phyloP scores from a whole-genome alignment of 2,329 filamentous ascomycete species.

The Fusarium subtropicale region DNA sequence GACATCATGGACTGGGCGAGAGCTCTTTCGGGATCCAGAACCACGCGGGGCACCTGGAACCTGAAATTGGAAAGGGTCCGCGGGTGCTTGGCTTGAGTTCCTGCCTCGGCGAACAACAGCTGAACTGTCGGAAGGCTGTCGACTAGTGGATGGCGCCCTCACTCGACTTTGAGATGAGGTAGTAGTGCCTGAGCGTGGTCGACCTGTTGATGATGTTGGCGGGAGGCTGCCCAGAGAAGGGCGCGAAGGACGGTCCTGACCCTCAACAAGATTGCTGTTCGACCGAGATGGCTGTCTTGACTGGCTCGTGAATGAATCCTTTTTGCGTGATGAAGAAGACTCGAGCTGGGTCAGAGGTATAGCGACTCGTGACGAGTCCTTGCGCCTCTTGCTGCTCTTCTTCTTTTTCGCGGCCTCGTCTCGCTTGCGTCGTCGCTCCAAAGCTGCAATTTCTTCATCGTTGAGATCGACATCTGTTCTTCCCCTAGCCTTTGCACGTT shows the following conservation, averaged over 20 bases:
- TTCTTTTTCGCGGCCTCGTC: constrained; percentile 55
- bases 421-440: constrained; percentile 75
- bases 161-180: constrained; percentile 52
- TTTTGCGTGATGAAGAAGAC: constrained; percentile 55
- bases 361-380: constrained; percentile 60
- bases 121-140: constrained; percentile 60
- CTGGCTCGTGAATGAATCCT: constrained; percentile 50
- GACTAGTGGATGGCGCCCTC: constrained; percentile 50
- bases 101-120: constrained; percentile 51
- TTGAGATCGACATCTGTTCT: constrained; percentile 83
- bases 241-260: constrained; percentile 52
- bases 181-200: constrained; percentile 56
- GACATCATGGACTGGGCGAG: constrained; percentile 48
- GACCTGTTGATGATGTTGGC: constrained; percentile 57
- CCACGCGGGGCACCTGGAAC: constrained; percentile 54
- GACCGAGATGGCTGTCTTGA: constrained; percentile 55
- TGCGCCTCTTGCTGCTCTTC: constrained; percentile 54
- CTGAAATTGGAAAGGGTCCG: constrained; percentile 67
- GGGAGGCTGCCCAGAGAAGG: constrained; percentile 66
- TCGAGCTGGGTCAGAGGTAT: constrained; percentile 66
- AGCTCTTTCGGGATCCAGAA: constrained; percentile 44
- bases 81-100: constrained; percentile 44
- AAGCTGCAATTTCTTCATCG: constrained; percentile 81
- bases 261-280: constrained; percentile 51
- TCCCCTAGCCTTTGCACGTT: constrained; percentile 79